These are phyloP conservation scores for Aspergillus oerlinghausenensis DNA, from an alignment of 2,329 filamentous ascomycete genomes.

Conservation along the genomic window DNA sequence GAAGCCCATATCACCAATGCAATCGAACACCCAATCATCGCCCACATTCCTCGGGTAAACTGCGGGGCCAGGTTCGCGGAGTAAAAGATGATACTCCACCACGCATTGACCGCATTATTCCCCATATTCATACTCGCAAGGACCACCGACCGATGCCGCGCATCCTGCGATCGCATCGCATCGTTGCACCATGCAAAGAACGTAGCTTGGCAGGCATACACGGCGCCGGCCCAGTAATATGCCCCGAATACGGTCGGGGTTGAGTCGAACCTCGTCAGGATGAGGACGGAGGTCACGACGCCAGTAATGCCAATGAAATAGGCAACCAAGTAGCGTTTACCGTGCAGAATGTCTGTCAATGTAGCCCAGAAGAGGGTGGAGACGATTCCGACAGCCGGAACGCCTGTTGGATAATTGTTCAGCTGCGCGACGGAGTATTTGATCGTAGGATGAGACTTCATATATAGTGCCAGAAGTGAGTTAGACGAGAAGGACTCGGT, in stretches of 20 bases:
- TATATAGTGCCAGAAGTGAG: conserved; percentile 50
- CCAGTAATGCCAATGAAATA: conserved; percentile 65
- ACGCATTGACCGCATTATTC: conserved; percentile 65
- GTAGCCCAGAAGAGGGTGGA: conserved; percentile 65
- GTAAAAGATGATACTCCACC: conserved; percentile 71
- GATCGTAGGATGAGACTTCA: conserved; percentile 44
- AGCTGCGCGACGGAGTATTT: conserved; percentile 47
- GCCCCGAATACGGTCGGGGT: conserved; percentile 58
- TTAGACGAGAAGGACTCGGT: conserved; percentile 68
- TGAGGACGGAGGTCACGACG: conserved; percentile 57
- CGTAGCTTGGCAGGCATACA: conserved; percentile 69
- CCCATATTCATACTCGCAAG: conserved; percentile 69
- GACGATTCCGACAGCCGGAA: conserved; percentile 49
- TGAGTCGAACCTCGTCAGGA: conserved; percentile 51
- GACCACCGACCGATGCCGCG: conserved; percentile 60
- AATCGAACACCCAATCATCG: conserved; percentile 20
- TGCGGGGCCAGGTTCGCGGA: conserved; percentile 61
- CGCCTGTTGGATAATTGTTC: conserved; percentile 52
- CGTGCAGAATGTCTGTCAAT: conserved; percentile 55
- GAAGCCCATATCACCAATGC: conserved; percentile 14
- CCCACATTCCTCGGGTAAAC: conserved; percentile 51
- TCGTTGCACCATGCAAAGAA: conserved; percentile 76
- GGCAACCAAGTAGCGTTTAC: conserved; percentile 61
- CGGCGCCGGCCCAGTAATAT: conserved; percentile 66
- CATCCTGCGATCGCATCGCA: conserved; percentile 60